Percentiles rank a stretch among this genome's conserved stretches.
Conservation (phyloP, 2,329 filamentous ascomycete species). For the Aspergillus phoenicis region DNA sequence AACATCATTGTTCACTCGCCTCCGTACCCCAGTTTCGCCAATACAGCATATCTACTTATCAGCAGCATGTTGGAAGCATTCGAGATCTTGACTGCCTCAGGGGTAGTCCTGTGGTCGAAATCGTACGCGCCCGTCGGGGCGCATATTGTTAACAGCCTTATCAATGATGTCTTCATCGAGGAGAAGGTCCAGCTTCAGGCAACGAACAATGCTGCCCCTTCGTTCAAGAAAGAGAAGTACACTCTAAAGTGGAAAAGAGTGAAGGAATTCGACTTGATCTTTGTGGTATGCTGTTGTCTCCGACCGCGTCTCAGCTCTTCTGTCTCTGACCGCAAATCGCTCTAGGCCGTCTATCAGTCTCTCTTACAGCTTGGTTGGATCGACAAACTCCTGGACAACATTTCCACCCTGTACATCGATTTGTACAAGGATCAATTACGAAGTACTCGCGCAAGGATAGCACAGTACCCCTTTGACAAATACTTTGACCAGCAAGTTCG, state of each 20-base stretch:
- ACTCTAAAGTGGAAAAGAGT: constrained; percentile 91
- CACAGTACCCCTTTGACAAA: constrained; percentile 83
- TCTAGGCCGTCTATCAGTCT: constrained; percentile 91
- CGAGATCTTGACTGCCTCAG: constrained; percentile 92
- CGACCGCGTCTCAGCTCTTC: constrained; percentile 8
- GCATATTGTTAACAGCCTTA: constrained; percentile 88
- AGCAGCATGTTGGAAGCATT: constrained; percentile 85
- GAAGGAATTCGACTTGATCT: constrained; percentile 92
- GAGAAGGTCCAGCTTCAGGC: constrained; percentile 71
- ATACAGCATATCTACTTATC: not conserved
- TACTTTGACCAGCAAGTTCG: constrained; percentile 94
- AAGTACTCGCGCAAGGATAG: constrained; percentile 73
- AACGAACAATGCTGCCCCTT: constrained; percentile 64
- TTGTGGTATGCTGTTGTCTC: constrained; percentile 67
- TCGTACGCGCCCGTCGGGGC: constrained; percentile 78
- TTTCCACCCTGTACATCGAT: constrained; percentile 86
- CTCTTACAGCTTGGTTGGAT: constrained; percentile 95
- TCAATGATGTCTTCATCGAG: constrained; percentile 96
- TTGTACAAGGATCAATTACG: constrained; percentile 87
- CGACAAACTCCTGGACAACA: constrained; percentile 93
- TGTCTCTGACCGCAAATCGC: constrained; percentile 21
- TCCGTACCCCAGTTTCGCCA: constrained; percentile 6
- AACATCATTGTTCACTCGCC: constrained; percentile 8
- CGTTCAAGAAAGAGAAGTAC: constrained; percentile 89
- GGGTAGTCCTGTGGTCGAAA: constrained; percentile 95